Base-by-base conservation (phyloP, 495 filamentous ascomycete species). In the Lindgomyces ingoldianus region DNA sequence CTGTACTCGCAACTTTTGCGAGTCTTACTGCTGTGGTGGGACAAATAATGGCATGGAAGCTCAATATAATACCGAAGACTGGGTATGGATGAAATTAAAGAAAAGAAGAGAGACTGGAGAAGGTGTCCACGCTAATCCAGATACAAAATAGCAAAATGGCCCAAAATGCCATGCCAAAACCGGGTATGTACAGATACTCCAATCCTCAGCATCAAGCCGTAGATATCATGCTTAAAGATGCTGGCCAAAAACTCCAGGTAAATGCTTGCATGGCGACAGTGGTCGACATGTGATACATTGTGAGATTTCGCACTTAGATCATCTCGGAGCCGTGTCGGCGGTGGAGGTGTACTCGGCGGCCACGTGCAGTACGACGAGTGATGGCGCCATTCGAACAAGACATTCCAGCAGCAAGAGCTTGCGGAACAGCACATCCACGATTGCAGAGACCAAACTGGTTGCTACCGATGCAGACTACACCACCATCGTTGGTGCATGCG, bases 401-500 rank as follows among this genome's bases (percentile, higher is more conserved):
- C 0, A 65, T 77, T 21, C 75, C 75, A 4, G 58, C 51, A 14
- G 75, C 70, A n/a, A 77, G 54, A 22, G 58, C 58, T 47, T 75
- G 68, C 1, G 65, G 57, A 21, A 72, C 50, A 16, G 72, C 75
- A 50, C 50, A 72, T 48, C 70, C 71, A 24, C 57, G 45, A 63
- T 73, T 57, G 68, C 75, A 77, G 47, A 74, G 41, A 41, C 73
- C 75, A 51, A 69, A 77, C 33, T 71, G 60, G 18, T 18, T 57
- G 30, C 8, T 52, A 64, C 74, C 69, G 24, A 72, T 70, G 70
- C 75, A 77, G 61, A 77, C 65, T 12, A 77, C 59, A 18, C 45
- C 64, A 46, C 74, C 75, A 3, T 70, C 58, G 53, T 55, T 73
- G 1, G 69, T 59, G 72, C 75, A 77, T 26, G 72, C 41, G 30